Conservation (phyloP, 768 basidiomycete species). For the Grammothele lineata region DNA sequence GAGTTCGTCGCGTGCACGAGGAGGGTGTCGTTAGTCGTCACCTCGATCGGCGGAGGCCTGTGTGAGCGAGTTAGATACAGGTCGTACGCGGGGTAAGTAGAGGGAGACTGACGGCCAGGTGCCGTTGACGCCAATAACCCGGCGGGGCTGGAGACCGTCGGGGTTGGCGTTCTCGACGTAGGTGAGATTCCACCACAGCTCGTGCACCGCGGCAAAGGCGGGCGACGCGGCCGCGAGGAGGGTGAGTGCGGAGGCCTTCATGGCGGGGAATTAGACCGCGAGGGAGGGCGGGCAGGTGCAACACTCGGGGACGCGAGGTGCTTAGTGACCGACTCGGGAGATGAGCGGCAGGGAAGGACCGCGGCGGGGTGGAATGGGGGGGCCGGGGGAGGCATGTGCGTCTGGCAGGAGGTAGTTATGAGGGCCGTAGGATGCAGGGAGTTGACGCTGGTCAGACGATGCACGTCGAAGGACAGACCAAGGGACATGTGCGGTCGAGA, state of each 20-base stretch:
- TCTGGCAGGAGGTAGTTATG: background rate
- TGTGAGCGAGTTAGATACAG: background rate
- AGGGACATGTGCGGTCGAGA: too few relatives aligned
- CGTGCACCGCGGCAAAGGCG: constrained; percentile 61
- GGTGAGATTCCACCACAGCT: constrained; percentile 89
- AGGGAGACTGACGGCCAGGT: constrained; percentile 79
- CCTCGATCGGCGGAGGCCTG: constrained; percentile 80
- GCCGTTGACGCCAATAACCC: constrained; percentile 84
- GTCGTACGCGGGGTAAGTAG: background rate
- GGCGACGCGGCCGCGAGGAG: constrained; percentile 32
- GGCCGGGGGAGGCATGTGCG: background rate
- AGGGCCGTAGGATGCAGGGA: background rate
- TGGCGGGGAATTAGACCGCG: background rate
- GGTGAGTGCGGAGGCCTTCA: constrained; percentile 22
- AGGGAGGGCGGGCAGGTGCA: background rate
- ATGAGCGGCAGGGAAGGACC: constrained; percentile 5
- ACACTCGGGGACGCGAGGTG: background rate
- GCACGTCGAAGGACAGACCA: too few relatives aligned
- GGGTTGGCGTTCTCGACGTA: constrained; percentile 79
- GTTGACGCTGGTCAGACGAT: too few relatives aligned
- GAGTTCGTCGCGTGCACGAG: constrained; percentile 74
- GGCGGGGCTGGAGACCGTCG: constrained; percentile 72
- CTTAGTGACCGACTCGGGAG: background rate
- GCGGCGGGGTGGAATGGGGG: background rate
- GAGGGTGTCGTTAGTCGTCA: constrained; percentile 67